phyloP scores from a whole-genome alignment of 805 yeast genomes.

The Cyberlindnera mississippiensis region DNA sequence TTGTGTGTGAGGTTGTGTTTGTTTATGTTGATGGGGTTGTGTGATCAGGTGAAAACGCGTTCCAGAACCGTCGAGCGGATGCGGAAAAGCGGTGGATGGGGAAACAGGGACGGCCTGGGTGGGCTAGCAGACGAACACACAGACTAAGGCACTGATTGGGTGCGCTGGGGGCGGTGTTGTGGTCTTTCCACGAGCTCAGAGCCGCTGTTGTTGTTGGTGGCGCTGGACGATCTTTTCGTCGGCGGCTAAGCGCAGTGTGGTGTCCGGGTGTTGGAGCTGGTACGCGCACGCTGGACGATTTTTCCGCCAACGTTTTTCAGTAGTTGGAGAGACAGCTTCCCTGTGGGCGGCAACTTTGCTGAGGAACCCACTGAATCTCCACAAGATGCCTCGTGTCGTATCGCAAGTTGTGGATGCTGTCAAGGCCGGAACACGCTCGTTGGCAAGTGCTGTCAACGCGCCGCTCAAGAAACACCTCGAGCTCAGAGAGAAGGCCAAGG shows the following conservation, averaged over 20 bases:
- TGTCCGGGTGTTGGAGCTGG: constrained; percentile 1
- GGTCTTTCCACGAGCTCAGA: background rate
- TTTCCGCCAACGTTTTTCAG: background rate
- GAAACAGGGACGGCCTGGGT: background rate
- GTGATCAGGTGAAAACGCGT: background rate
- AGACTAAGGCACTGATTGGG: background rate
- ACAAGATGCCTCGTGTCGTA: constrained; percentile 24
- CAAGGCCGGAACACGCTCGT: constrained; percentile 23
- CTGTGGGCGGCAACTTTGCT: no score
- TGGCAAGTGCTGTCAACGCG: constrained; percentile 29
- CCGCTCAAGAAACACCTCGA: constrained; percentile 12
- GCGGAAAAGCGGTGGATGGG: background rate
- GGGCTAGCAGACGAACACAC: background rate
- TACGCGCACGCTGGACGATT: background rate
- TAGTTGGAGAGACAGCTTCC: no score
- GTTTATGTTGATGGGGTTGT: background rate
- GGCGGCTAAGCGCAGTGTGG: background rate
- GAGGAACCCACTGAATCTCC: no score
- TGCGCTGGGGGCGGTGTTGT: background rate
- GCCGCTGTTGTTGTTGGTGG: constrained; percentile 1
- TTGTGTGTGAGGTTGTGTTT: background rate
- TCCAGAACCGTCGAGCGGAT: background rate
- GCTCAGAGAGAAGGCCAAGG: constrained; percentile 18
- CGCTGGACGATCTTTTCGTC: constrained; percentile 3
- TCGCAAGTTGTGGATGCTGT: constrained; percentile 14